A percentile compares a stretch with the other conserved stretches of the same genome.
Evolutionary conservation across 1,284 basidiomycete genomes (phyloP).

Genomic region (Serendipita sp.): DNA sequence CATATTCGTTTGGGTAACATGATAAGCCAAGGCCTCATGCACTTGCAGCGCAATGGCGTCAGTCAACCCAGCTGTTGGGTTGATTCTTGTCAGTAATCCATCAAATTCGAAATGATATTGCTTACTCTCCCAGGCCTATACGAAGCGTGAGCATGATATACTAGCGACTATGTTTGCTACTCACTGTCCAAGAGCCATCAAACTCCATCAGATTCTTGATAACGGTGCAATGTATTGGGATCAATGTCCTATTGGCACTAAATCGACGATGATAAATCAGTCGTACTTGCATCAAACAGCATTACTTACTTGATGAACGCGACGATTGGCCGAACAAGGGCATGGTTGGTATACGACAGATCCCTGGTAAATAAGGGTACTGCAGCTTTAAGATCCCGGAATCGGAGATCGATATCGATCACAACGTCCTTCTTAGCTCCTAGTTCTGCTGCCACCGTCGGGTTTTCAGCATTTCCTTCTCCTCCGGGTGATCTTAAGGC

Average conservation of each 20-base stretch:
- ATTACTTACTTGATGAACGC: constrained; percentile 83
- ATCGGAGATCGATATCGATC: constrained; percentile 89
- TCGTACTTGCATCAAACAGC: constrained; percentile 7
- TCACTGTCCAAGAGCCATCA: constrained; percentile 79
- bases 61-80: constrained; percentile 53
- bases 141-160: constrained; percentile 14
- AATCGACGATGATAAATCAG: constrained; percentile 13
- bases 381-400: constrained; percentile 90
- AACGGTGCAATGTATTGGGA: constrained; percentile 81
- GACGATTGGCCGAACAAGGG: constrained; percentile 92
- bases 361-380: constrained; percentile 84
- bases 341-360: constrained; percentile 84
- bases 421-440: constrained; percentile 36
- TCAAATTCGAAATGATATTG: not conserved
- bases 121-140: constrained; percentile 75
- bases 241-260: constrained; percentile 79
- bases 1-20: constrained; percentile 78
- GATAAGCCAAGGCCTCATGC: constrained; percentile 83
- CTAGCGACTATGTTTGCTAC: constrained; percentile 20
- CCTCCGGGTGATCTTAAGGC: constrained; percentile 60
- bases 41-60: constrained; percentile 70
- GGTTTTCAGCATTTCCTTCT: constrained; percentile 21
- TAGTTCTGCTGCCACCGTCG: constrained; percentile 22
- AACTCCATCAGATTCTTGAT: constrained; percentile 69
- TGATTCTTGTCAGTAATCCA: not conserved